Base-by-base conservation (phyloP, 2,329 filamentous ascomycete species). In the Xylaria hypoxylon region DNA sequence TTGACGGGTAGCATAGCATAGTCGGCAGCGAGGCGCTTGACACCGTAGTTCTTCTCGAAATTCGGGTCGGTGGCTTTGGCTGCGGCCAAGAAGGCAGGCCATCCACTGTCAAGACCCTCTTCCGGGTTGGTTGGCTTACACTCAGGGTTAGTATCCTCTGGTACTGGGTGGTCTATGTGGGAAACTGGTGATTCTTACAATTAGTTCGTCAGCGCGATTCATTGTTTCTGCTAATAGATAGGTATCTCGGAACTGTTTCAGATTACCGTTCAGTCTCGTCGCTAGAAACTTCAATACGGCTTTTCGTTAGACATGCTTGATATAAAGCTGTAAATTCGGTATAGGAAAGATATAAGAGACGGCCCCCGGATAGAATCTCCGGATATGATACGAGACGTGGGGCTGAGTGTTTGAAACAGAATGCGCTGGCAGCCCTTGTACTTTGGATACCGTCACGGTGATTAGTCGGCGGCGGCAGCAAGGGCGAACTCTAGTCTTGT, bases 11-110 rank as follows among this genome's bases (percentile, higher is more conserved):
- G 17, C 35, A 17, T 42, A 11, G 35, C 22, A 40, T 55, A 63
- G 44, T 56, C 45, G 24, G 2, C 22, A 15, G 50, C 31, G 26
- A 61, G 33, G 11, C 19, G 57, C 57, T 31, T 5, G n/a, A 45
- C 19, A 35, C 47, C 45, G 17, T 61, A 44, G n/a, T 17, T 35
- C n/a, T 10, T 35, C 24, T 53, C 48, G 33, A 52, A 28, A 11
- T 61, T 44, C 3, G 57, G 57, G 22, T 42, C 47, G 0, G 22
- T 33, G 8, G 57, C 57, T 50, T 40, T 31, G 11, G 57, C 57
- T 48, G 57, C 57, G 24, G 57, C 57, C 2, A 59, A 31, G 24
- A 28, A 59, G 3, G 28, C 47, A 15, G 31, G 57, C 57, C 45
- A 42, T 8, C 57, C 56, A 31, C 19, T 28, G 35, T 59, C 44